Base-by-base conservation (phyloP, 371 early-diverging fungal genomes). In the Mortierella polycephala region DNA sequence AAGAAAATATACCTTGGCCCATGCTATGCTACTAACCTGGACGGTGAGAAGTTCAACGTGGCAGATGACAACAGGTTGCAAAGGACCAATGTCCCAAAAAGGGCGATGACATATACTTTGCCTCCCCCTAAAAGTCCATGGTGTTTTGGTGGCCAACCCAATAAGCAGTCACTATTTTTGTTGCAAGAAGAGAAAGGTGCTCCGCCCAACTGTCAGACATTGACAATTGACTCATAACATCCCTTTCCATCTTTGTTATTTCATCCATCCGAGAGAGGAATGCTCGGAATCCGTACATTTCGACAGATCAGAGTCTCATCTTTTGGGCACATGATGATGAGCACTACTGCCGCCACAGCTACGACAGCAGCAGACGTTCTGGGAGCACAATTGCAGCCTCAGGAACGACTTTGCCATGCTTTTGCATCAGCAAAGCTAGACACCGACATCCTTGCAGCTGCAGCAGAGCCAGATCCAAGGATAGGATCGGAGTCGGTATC, bases 261-360 rank as follows among this genome's bases (percentile, higher is more conserved):
- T 30, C 30, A 2, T 39, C 37, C 51, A 20, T 18, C 30, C 30
- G 30, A 30, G 37, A 56, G 47, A 10, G 39, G 23, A 16, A 74
- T 75, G 69, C 61, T 68, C 45, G 60, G 55, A 21, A 51, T 69
- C 30, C 55, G 50, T 40, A 30, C 61, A 69, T 54, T 64, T 23
- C 44, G 49, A 61, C 62, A 23, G 30, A 60, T 59, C 40, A 62
- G 60, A 61, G 56, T 51, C 45, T 49, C 71, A 64, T 57, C 55
- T 1, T 13, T 61, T 39, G 14, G 53, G 8, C 44, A 14, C 13
- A 39, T 37, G 41, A 63, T 42, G 59, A 70, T 57, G 37, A 55
- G 55, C 44, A 60, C 55, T 21, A 23, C 49, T 37, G 23, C 46
- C 40, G 13, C 53, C 30, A 30, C 30, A 30, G 30, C 30, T 30